phyloP scores from a whole-genome alignment of 345 rosid species.

The Balakata baccata region DNA sequence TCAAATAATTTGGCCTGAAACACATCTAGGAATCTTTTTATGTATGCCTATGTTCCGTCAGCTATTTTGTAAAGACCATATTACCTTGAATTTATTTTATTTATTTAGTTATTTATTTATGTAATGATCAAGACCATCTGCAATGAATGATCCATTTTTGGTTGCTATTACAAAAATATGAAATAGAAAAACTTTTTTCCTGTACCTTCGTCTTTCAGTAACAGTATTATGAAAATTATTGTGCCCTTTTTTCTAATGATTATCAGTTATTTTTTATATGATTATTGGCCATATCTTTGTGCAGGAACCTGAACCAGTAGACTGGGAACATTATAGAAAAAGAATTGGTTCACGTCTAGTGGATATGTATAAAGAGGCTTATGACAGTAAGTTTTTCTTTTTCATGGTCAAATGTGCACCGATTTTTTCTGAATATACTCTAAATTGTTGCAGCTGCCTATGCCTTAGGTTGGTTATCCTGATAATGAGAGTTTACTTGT shows the following conservation, averaged over 20 bases:
- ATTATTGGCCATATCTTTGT: neutral
- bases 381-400: conserved; percentile 60
- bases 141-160: neutral
- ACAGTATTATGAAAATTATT: neutral
- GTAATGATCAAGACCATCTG: neutral
- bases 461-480: neutral
- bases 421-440: neutral
- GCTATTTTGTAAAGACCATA: neutral
- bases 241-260: no score
- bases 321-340: conserved; percentile 90
- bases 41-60: neutral
- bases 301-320: conserved; percentile 91
- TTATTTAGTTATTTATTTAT: neutral
- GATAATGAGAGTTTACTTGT: neutral
- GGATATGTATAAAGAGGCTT: conserved; percentile 91
- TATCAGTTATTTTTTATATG: neutral
- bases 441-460: neutral
- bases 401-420: neutral
- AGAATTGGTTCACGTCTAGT: conserved; percentile 85
- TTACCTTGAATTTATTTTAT: neutral
- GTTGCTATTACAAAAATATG: neutral
- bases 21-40: neutral
- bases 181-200: neutral
- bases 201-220: neutral
- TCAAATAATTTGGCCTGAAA: neutral